These are phyloP conservation scores for Paramecium caudatum DNA, from an alignment of 73 alveolate genomes.

Conservation along the genomic window DNA sequence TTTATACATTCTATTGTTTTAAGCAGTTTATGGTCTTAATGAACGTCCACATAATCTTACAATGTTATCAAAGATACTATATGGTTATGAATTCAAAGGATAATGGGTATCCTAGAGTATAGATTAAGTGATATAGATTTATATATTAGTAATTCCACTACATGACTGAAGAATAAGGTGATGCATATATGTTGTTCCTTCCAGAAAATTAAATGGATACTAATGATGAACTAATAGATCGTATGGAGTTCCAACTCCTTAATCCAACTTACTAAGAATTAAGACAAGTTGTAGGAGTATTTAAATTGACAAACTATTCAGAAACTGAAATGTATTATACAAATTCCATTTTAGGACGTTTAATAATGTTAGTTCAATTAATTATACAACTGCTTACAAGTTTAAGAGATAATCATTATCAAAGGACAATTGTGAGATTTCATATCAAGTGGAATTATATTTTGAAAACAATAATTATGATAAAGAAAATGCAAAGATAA, in stretches of 20 bases:
- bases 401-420: not conserved
- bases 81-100: constrained; percentile 13
- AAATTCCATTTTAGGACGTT: constrained; percentile 7
- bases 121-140: not conserved
- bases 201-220: not conserved
- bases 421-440: constrained; percentile 7
- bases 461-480: not conserved
- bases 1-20: not conserved
- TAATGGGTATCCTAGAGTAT: not conserved
- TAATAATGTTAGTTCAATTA: not conserved
- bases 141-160: not conserved
- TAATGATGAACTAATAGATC: not conserved
- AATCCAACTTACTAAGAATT: constrained; percentile 49
- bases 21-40: not conserved
- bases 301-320: not conserved
- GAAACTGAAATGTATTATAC: constrained; percentile 6
- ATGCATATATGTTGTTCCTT: constrained; percentile 27
- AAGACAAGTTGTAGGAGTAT: not conserved
- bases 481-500: constrained; percentile 1
- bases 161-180: constrained; percentile 38
- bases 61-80: not conserved
- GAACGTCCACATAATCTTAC: not conserved
- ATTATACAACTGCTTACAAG: constrained; percentile 37
- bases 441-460: not conserved
- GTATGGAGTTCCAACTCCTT: not conserved